A percentile compares a stretch with the other conserved stretches of the same genome.
Conservation (phyloP, 768 basidiomycete species). For the Boletus subparvulus region DNA sequence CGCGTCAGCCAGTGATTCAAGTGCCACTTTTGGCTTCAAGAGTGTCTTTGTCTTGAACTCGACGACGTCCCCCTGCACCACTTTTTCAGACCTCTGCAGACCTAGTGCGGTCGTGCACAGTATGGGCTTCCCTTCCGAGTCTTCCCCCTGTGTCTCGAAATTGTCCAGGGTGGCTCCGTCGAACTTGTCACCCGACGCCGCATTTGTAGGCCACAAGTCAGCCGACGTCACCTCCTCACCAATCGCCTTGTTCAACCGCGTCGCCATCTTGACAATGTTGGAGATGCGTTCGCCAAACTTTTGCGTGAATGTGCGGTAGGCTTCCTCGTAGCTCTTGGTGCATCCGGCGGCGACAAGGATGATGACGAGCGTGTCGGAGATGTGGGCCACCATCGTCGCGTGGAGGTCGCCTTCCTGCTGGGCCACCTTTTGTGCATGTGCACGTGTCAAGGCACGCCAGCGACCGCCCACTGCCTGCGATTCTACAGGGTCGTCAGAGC, state of each 20-base stretch:
- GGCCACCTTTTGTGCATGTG: conserved; percentile 38
- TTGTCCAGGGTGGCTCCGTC: conserved; percentile 47
- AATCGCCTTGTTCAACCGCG: conserved; percentile 44
- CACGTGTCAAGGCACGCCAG: conserved; percentile 56
- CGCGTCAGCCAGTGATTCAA: conserved; percentile 36
- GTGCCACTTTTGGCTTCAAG: conserved; percentile 55
- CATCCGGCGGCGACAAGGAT: conserved; percentile 43
- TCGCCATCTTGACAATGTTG: conserved; percentile 35
- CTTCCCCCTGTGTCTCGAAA: conserved; percentile 29
- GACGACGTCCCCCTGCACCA: conserved; percentile 37
- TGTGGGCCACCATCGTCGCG: conserved; percentile 42
- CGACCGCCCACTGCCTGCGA: conserved; percentile 52
- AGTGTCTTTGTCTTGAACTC: conserved; percentile 51
- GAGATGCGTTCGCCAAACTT: conserved; percentile 36
- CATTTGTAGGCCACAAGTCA: conserved; percentile 53
- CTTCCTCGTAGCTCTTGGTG: conserved; percentile 33
- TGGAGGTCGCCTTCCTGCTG: conserved; percentile 34
- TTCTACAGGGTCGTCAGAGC: conserved; percentile 34
- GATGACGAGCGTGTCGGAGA: conserved; percentile 44
- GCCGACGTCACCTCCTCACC: conserved; percentile 58
- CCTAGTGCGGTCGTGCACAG: conserved; percentile 62
- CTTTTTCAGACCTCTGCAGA: conserved; percentile 40
- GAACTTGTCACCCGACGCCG: conserved; percentile 42
- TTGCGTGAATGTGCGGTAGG: conserved; percentile 32
- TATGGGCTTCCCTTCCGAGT: conserved; percentile 28